phyloP scores from a whole-genome alignment of 768 basidiomycete species.

The Multifurca ochricompacta region DNA sequence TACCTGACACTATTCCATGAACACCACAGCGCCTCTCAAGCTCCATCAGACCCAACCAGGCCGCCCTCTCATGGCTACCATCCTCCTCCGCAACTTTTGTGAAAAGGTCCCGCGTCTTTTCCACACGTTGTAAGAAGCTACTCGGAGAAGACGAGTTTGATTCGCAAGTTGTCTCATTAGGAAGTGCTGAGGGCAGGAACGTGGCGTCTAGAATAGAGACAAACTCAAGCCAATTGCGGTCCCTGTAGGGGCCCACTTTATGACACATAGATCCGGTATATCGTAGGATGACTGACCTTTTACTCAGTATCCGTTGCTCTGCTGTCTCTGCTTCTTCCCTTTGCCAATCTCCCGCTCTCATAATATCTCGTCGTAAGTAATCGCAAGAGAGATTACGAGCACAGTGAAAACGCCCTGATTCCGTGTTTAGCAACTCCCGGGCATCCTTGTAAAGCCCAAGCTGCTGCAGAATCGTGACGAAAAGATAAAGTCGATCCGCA shows the following conservation, averaged over 20 bases:
- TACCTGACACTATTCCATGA: conserved; percentile 44
- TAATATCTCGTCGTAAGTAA: conserved; percentile 67
- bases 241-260: conserved; percentile 33
- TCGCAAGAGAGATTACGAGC: conserved; percentile 65
- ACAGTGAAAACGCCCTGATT: conserved; percentile 60
- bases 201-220: conserved; percentile 63
- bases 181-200: conserved; percentile 36
- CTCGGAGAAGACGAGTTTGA: conserved; percentile 12
- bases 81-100: conserved; percentile 51
- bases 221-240: conserved; percentile 85
- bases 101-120: conserved; percentile 46
- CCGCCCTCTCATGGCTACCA: conserved; percentile 67
- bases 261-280: neutral
- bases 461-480: conserved; percentile 63
- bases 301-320: conserved; percentile 48
- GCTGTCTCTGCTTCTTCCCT: conserved; percentile 59
- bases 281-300: conserved; percentile 38
- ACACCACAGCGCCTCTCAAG: conserved; percentile 53
- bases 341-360: conserved; percentile 45
- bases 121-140: conserved; percentile 32
- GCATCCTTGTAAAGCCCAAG: conserved; percentile 65
- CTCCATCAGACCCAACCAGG: conserved; percentile 65
- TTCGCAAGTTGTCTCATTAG: conserved; percentile 26
- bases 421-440: conserved; percentile 55
- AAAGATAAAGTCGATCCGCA: conserved; percentile 73